Conservation (phyloP, 345 rosid species). For the Acer negundo region DNA sequence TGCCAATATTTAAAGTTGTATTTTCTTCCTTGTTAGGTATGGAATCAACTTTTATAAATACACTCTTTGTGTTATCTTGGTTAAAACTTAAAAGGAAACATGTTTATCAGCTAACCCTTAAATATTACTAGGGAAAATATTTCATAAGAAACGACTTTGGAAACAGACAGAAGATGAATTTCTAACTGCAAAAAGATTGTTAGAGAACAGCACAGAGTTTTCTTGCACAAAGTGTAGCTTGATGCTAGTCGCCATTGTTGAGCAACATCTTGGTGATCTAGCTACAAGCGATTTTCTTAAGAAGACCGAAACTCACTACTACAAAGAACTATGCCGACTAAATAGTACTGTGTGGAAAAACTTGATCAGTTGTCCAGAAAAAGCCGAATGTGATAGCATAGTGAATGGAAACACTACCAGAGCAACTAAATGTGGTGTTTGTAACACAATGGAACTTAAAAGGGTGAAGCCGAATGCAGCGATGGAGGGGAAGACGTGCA, state of each 20-base stretch:
- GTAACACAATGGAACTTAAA: conserved; percentile 14
- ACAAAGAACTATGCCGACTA: conserved; percentile 56
- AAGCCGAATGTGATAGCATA: conserved; percentile 30
- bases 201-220: conserved; percentile 27
- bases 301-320: no score
- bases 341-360: conserved; percentile 61
- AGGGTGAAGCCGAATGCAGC: conserved; percentile 31
- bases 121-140: conserved; percentile 57
- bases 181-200: conserved; percentile 51
- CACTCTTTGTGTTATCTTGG: conserved; percentile 9
- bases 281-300: no score
- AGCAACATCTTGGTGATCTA: conserved; percentile 78
- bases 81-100: conserved; percentile 12
- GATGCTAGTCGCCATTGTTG: conserved; percentile 59
- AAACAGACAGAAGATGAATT: conserved; percentile 69
- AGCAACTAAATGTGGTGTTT: no score
- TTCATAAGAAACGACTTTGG: conserved; percentile 60
- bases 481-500: conserved; percentile 52
- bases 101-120: conserved; percentile 16
- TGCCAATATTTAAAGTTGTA: conserved; percentile 61
- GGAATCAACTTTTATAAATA: background rate
- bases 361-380: conserved; percentile 37
- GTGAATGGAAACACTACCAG: background rate
- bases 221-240: conserved; percentile 70
- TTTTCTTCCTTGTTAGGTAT: conserved; percentile 82